These are phyloP conservation scores for Eutypa lata DNA, from an alignment of 2,329 filamentous ascomycete genomes.

Conservation along the genomic window DNA sequence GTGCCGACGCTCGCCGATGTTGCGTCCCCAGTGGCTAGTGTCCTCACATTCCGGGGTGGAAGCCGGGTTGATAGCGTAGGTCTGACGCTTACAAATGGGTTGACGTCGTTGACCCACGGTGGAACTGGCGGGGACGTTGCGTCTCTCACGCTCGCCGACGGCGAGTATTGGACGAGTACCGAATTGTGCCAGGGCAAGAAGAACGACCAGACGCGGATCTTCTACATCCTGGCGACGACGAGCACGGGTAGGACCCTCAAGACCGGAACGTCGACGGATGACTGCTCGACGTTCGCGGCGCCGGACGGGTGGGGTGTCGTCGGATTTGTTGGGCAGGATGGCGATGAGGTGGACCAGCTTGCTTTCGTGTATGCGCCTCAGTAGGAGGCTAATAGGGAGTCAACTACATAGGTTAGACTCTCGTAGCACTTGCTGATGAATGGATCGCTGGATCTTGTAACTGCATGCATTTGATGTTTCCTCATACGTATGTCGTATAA, in stretches of 20 bases:
- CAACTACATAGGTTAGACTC: no score
- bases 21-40: slow-evolving; percentile 31
- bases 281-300: slow-evolving; percentile 38
- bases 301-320: slow-evolving; percentile 41
- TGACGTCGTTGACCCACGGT: slow-evolving; percentile 47
- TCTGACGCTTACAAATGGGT: slow-evolving; percentile 47
- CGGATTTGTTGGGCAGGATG: slow-evolving; percentile 34
- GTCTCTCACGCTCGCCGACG: slow-evolving; percentile 39
- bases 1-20: slow-evolving; percentile 35
- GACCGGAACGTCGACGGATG: slow-evolving; percentile 31
- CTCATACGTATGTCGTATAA: no score
- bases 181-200: slow-evolving; percentile 49
- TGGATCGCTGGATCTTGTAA: no score
- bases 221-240: slow-evolving; percentile 54
- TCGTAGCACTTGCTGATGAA: no score
- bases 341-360: slow-evolving; percentile 55
- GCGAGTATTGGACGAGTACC: slow-evolving; percentile 48
- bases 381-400: slow-evolving; percentile 14
- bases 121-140: slow-evolving; percentile 46
- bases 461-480: no score
- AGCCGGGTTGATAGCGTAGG: slow-evolving; percentile 49
- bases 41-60: slow-evolving; percentile 44
- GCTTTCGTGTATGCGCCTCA: slow-evolving; percentile 45
- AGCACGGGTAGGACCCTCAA: slow-evolving; percentile 41
- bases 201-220: slow-evolving; percentile 45